Evolutionary conservation across 169 alveolate species (phyloP), one percentile per base, ranked within the genome.

Genomic region (Babesia bigemina): DNA sequence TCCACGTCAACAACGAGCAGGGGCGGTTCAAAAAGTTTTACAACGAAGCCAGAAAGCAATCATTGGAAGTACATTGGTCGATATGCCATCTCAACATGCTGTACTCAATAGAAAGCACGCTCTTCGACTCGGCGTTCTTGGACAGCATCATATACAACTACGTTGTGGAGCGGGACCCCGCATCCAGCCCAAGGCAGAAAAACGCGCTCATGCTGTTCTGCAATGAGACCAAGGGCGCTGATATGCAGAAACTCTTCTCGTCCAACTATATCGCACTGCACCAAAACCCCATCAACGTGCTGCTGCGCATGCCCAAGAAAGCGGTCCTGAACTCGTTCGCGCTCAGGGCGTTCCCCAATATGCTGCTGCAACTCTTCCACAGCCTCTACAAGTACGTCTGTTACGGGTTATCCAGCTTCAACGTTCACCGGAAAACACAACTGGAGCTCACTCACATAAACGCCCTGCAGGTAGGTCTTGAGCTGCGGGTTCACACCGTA

Each of bases 261-360:
- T 72, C 84, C 36, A 83, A 83, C 48, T 70, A 70, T 55, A 62
- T 83, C 33, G 75, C 86, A 7, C 86, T 83, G 26, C 66, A 66
- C 36, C 90, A 83, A 57, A 83, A 83, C 49, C 90, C 90, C 9
- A 53, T 83, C 19, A 83, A 83, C 75, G 21, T 83, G 81, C 52
- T 83, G 10, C 49, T 74, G 70, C 63, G 86, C 49, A 74, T 74
- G 63, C 78, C 88, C 0, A 28, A 14, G n/a, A 55, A 63, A 11
- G 50, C 47, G 0, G 65, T 65, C 9, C 36, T 72, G 72, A 26
- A 63, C 19, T 39, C 62, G 17, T 72, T 81, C 72, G 53, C 57
- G 49, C 70, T 81, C 63, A 70, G 88, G 79, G 26, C 76, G 45
- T 81, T 62, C 62, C 69, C 74, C 58, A 81, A 81, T 60, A 29